Evolutionary conservation across 345 rosid species (phyloP).

Genomic region (Lepidium aucheri): DNA sequence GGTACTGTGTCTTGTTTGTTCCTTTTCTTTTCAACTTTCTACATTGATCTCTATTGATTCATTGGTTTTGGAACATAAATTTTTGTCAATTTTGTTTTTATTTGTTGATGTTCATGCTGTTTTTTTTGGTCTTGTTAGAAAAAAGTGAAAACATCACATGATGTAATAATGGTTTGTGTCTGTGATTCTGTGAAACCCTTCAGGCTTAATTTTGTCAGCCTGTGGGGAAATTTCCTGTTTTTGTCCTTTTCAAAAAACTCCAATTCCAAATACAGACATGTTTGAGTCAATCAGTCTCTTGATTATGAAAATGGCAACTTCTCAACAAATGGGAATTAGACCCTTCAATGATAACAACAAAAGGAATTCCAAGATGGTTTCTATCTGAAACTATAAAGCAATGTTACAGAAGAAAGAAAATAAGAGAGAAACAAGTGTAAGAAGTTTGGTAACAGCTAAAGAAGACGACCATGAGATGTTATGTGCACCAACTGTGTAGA

Average conservation of each 20-base stretch:
- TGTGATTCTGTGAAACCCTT: conserved; percentile 7
- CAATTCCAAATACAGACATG: neutral
- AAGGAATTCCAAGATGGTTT: neutral
- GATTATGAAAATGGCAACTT: neutral
- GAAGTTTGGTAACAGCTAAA: conserved; percentile 20
- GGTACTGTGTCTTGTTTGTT: conserved; percentile 15
- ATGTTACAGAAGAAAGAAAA: conserved; percentile 33
- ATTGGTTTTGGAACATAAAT: conserved; percentile 23
- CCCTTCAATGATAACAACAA: neutral
- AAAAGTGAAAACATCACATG: conserved; percentile 20
- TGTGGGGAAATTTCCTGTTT: conserved; percentile 6
- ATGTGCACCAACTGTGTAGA: conserved; percentile 52
- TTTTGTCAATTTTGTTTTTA: conserved; percentile 19
- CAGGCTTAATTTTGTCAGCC: conserved; percentile 26
- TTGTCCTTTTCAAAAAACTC: conserved; percentile 9
- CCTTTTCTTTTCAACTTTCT: neutral
- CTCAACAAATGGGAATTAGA: neutral
- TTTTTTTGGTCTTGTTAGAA: conserved; percentile 19
- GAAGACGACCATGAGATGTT: conserved; percentile 40
- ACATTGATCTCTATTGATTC: conserved; percentile 25
- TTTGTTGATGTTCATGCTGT: conserved; percentile 14
- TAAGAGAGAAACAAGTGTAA: conserved; percentile 32
- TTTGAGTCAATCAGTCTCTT: conserved; percentile 10
- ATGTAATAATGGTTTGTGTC: conserved; percentile 24
- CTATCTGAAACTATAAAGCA: conserved; percentile 17